Evolutionary conservation across 257 asterid genomes (phyloP), one percentile per base, ranked within the genome.

Genomic region (Verbascum thapsus): DNA sequence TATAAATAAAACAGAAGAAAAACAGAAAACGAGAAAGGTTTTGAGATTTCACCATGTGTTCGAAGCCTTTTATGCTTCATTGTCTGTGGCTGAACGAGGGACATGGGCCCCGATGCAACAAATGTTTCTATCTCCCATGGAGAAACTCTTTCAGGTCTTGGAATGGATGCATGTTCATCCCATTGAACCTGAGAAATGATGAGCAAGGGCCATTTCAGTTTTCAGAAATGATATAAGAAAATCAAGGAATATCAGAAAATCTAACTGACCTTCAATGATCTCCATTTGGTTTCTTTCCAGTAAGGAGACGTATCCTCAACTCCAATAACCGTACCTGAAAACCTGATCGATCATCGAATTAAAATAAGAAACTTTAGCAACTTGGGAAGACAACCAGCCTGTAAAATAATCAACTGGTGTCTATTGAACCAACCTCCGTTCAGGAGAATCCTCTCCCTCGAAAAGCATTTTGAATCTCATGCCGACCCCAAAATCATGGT

Each of bases 71-170:
- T 85, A 76, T 77, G 72, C 79, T 80, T 85, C 61, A 62, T 39
- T 7, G 67, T 5, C 4, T 62, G 66, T 42, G 91, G 78, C 71
- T 54, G 91, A 60, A 65, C 63, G 5, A 71, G 68, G 37, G 67
- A 23, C 6, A 79, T 43, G 3, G 91, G 88, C 13, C 67, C n/a
- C 3, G 94, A 66, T 8, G 81, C 76, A 45, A 81, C 85, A 45
- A 83, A 83, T 22, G 88, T 87, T 67, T 88, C 87, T 23, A 88
- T 85, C 70, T 88, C 96, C 96, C 96, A 88, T 18, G 94, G 94
- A 71, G 96, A 88, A 72, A 88, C 91, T 76, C 87, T 75, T 10
- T 83, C 88, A 9, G 94, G 89, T 53, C 96, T 72, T 6, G 70
- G 57, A 64, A 88, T 77, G 48, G 84, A 69, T 13, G 91, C 84